Base-by-base conservation (phyloP, 768 basidiomycete species). In the Suillus decipiens region DNA sequence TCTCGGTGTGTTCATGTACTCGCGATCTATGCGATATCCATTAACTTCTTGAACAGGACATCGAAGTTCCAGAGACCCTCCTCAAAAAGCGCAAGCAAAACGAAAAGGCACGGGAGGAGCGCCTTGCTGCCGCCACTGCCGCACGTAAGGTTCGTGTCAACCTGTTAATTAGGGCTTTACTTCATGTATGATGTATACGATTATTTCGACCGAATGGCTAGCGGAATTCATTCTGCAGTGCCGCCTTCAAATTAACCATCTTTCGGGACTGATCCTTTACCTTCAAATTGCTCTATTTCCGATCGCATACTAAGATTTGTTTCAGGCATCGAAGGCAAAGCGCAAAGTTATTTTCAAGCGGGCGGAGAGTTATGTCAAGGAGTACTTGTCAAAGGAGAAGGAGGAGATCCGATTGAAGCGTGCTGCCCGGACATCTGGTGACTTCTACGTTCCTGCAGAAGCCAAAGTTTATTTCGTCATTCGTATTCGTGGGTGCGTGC, bases 51-150 rank as follows among this genome's bases (percentile, higher is more conserved):
- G 57, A 65, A 65, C 71, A 94, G 92, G 87, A 89, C 75, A 89
- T 97, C 77, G 92, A 96, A 87, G 96, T 96, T 81, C 96, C 96
- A 78, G 96, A 97, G 89, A 98, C 96, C 75, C 89, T 98, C 84
- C 93, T 98, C 84, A 98, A 97, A 88, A 98, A 96, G 85, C 89
- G 96, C 82, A 95, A 96, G 83, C 92, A 95, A 82, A 96, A 89
- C 74, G 94, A 96, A 84, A 96, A 96, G 84, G 91, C 90, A 67
- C 86, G 94, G 73, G 95, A 96, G 83, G 95, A 96, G 75, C 93
- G 92, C 72, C 84, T 96, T 68, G 87, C 83, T 68, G 91, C 92
- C 64, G 93, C 92, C 28, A 76, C 81, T 47, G 89, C 89, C 69
- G 94, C 95, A 68, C 90, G 92, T 75, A 96, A 96, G 89, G 95